These are phyloP conservation scores for Colletotrichum spinosum DNA, from an alignment of 2,329 filamentous ascomycete species.

Conservation along the genomic window DNA sequence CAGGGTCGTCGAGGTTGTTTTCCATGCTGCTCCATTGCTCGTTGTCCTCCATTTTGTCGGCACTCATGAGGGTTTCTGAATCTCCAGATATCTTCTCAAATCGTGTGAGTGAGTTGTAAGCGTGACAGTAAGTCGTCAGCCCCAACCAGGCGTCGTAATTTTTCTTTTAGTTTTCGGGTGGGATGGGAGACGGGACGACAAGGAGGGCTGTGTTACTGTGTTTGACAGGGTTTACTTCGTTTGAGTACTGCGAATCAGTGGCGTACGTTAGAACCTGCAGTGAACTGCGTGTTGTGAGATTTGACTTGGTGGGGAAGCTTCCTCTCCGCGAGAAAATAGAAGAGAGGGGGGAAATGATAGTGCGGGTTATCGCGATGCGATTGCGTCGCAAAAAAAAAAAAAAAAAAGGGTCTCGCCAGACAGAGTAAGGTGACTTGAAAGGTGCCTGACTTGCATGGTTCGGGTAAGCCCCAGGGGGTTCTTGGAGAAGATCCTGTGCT, in stretches of 20 bases:
- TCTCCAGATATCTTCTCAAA: no score
- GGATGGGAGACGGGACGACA: background rate
- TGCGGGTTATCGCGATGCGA: slow-evolving; percentile 14
- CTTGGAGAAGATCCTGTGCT: no score
- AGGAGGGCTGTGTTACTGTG: slow-evolving; percentile 5
- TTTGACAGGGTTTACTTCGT: no score
- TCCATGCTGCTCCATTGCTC: slow-evolving; percentile 71
- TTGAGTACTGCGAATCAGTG: no score
- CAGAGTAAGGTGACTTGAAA: no score
- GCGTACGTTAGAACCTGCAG: no score
- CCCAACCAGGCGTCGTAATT: background rate
- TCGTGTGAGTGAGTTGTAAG: background rate
- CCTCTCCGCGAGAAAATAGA: background rate
- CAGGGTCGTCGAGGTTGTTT: slow-evolving; percentile 77
- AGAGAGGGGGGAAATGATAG: background rate
- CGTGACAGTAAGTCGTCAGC: background rate
- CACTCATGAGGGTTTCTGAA: no score
- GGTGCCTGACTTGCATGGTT: no score
- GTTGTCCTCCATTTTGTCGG: slow-evolving; percentile 47
- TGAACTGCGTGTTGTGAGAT: no score
- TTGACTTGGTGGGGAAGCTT: background rate
- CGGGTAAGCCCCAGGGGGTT: no score
- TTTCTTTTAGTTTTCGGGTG: background rate
- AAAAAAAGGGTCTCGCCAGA: background rate
- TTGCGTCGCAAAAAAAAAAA: background rate